These are phyloP conservation scores for Aaosphaeria arxii DNA, from an alignment of 2,329 filamentous ascomycete species.

Conservation along the genomic window DNA sequence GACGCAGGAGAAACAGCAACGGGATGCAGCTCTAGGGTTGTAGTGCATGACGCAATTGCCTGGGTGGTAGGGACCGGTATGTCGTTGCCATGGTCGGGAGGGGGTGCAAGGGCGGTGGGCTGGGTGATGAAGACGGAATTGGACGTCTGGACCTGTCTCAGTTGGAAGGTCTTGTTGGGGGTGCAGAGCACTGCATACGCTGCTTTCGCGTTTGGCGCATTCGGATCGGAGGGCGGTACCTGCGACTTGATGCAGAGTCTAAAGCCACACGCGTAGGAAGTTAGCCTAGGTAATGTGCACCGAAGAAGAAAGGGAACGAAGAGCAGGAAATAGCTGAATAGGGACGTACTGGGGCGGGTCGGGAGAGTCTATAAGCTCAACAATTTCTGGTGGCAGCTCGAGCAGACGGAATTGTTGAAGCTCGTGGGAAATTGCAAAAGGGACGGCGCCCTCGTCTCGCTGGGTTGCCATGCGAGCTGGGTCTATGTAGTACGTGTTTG, in stretches of 20 bases:
- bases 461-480: slow-evolving; percentile 41
- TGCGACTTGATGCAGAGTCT: slow-evolving; percentile 38
- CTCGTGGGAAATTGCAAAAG: slow-evolving; percentile 42
- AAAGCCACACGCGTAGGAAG: neutral
- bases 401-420: slow-evolving; percentile 58
- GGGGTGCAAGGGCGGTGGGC: slow-evolving; percentile 22
- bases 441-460: slow-evolving; percentile 38
- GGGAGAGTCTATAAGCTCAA: slow-evolving; percentile 52
- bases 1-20: slow-evolving; percentile 32
- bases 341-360: slow-evolving; percentile 39
- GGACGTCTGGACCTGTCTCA: slow-evolving; percentile 64
- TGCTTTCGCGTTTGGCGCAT: slow-evolving; percentile 25
- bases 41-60: slow-evolving; percentile 44
- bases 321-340: slow-evolving; percentile 11
- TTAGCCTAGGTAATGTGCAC: neutral
- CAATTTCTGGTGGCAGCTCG: slow-evolving; percentile 58
- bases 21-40: slow-evolving; percentile 43
- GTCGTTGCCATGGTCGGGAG: slow-evolving; percentile 35
- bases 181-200: slow-evolving; percentile 59
- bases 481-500: neutral
- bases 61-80: slow-evolving; percentile 32
- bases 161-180: slow-evolving; percentile 53
- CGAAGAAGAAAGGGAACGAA: neutral
- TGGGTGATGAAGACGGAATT: slow-evolving; percentile 59
- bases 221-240: slow-evolving; percentile 11